Evolutionary conservation across 1,139 yeast species (phyloP), one percentile per base, ranked within the genome.

Genomic region (Zygosaccharomyces pseudobailii): DNA sequence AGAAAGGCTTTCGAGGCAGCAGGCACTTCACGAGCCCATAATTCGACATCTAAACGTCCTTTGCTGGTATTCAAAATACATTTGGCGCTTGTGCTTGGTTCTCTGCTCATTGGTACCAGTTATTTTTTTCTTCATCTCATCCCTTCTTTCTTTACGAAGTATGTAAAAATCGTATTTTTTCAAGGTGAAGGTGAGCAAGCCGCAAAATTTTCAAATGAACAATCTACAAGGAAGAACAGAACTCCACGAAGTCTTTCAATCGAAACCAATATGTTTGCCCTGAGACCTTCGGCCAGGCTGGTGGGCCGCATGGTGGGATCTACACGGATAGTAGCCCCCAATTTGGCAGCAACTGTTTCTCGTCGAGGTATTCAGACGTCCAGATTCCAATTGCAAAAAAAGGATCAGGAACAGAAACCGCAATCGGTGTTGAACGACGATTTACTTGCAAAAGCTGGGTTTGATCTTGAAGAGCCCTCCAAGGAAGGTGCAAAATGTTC

Each of bases 361-460:
- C 19, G 19, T n/a, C 33, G 13, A n/a, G 33, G 33, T 1, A 13
- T 30, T 3, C 33, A 30, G 19, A 38, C 41, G 22, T 19, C 24
- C 24, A 21, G 41, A 28, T 27, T 32, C 24, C 36, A 40, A 22
- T 45, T 48, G 20, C 51, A 48, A 24, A 41, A 48, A 24, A 59
- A 62, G 42, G 51, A 51, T 30, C 62, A 66, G 43, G 51, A 52
- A 27, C 62, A 66, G 44, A 63, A 73, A 47, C 72, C 79, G 37
- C 69, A 78, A 57, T 77, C 87, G 24, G 78, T 89, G 58, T 73
- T 89, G 54, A 82, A 86, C 36, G 96, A 89, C 52, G 96, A 89
- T 61, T 61, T 89, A 60, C 74, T 89, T 54, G 84, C 85, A 27
- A 80, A 82, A 61, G 96, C 96, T 7, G 96, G 96, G 37, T 80